phyloP scores from a whole-genome alignment of 768 basidiomycete genomes.

The Mycena leptocephala region DNA sequence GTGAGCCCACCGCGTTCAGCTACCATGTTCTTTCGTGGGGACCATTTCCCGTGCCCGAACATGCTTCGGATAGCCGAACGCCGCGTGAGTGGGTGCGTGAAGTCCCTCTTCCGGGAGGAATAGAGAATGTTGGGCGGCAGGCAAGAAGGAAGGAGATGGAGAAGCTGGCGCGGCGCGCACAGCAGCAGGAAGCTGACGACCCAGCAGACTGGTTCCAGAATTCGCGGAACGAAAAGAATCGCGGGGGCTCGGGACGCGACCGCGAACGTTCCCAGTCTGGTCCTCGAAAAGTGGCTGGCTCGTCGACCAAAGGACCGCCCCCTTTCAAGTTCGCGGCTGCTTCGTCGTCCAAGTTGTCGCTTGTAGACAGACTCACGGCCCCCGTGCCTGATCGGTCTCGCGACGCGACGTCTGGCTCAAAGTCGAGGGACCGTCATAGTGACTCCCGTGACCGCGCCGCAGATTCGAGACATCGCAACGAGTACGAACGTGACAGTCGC shows the following conservation, averaged over 20 bases:
- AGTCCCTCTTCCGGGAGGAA: slow-evolving; percentile 58
- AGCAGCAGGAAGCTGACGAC: slow-evolving; percentile 66
- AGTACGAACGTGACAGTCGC: slow-evolving; percentile 31
- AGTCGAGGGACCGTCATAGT: neutral
- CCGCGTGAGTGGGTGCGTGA: slow-evolving; percentile 62
- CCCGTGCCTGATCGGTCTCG: neutral
- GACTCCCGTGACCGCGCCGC: slow-evolving; percentile 19
- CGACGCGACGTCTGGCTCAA: neutral
- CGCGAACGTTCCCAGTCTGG: slow-evolving; percentile 30
- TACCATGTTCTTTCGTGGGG: slow-evolving; percentile 72
- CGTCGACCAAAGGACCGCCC: neutral
- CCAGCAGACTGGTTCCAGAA: slow-evolving; percentile 79
- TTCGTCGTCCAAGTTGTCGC: slow-evolving; percentile 14
- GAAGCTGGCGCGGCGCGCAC: slow-evolving; percentile 67
- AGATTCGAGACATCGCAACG: slow-evolving; percentile 30
- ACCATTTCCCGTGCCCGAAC: slow-evolving; percentile 72
- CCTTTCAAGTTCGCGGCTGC: slow-evolving; percentile 4
- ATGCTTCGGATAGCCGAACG: slow-evolving; percentile 48
- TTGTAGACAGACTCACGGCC: slow-evolving; percentile 23
- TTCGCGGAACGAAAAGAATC: slow-evolving; percentile 47
- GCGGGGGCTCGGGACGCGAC: slow-evolving; percentile 33
- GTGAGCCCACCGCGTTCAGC: slow-evolving; percentile 80
- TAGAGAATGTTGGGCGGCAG: slow-evolving; percentile 76
- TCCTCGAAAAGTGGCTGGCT: slow-evolving; percentile 25
- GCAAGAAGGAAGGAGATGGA: slow-evolving; percentile 74